phyloP scores from a whole-genome alignment of 768 basidiomycete genomes.

The Xanthoconium purpureum region DNA sequence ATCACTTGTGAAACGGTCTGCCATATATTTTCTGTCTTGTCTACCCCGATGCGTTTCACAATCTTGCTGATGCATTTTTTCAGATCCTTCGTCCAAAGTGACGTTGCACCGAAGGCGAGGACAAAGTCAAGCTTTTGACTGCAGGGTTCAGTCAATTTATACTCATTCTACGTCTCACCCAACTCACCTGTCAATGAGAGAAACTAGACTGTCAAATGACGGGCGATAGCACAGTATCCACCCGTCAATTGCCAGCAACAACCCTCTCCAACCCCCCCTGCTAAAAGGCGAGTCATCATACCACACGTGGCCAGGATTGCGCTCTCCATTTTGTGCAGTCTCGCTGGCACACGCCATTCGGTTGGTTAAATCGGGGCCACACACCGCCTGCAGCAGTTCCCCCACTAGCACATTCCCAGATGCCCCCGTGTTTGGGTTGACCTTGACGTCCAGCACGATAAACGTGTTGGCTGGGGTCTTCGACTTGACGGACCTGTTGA shows the following conservation, averaged over 20 bases:
- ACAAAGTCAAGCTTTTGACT: neutral
- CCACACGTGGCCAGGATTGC: neutral
- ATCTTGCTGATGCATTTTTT: neutral
- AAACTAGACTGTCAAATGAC: neutral
- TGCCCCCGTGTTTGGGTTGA: neutral
- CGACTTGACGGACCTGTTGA: neutral
- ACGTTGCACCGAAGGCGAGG: neutral
- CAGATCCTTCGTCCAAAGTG: neutral
- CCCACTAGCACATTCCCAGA: neutral
- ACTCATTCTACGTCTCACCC: neutral
- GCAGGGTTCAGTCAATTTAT: neutral
- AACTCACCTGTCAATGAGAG: neutral
- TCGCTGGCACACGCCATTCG: neutral
- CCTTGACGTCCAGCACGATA: neutral
- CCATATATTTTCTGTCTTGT: neutral
- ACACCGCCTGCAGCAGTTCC: neutral
- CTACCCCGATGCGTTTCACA: neutral
- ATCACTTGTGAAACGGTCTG: neutral
- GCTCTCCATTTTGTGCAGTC: neutral
- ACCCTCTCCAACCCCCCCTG: neutral
- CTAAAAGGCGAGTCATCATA: neutral
- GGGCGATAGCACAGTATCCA: neutral
- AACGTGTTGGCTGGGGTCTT: neutral
- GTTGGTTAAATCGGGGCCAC: neutral
- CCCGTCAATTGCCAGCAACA: neutral